These are phyloP conservation scores for Plantago coronopus DNA, from an alignment of 305 asterid genomes.

Conservation along the genomic window DNA sequence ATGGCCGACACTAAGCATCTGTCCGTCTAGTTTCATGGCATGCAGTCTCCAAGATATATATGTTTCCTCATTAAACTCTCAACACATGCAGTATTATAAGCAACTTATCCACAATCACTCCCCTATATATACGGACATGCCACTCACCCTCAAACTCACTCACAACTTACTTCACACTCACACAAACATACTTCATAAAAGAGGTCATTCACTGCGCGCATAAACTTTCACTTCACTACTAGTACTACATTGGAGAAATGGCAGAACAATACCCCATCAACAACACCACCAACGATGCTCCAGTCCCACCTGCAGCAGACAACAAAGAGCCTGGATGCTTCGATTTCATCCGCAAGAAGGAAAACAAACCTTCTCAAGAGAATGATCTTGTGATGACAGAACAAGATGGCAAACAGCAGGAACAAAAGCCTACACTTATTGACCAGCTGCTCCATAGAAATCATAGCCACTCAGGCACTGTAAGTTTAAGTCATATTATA, in stretches of 20 bases:
- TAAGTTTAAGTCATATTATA: neutral
- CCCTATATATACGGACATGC: neutral
- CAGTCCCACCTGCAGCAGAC: neutral
- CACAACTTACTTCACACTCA: neutral
- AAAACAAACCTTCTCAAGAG: neutral
- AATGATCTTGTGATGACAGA: conserved; percentile 3
- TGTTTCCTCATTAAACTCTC: neutral
- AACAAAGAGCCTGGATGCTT: conserved; percentile 2
- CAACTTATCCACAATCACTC: neutral
- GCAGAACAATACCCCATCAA: neutral
- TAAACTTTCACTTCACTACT: neutral
- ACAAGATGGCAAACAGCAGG: neutral
- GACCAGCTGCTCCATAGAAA: neutral
- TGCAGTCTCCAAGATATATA: neutral
- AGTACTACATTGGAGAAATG: neutral
- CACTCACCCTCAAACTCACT: neutral
- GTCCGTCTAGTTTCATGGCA: too few relatives aligned
- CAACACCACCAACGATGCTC: neutral
- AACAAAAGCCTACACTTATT: neutral
- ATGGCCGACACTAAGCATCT: conserved; percentile 5
- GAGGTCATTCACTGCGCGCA: conserved; percentile 1
- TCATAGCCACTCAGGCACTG: conserved; percentile 1
- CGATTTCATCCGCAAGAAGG: conserved; percentile 7
- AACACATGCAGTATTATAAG: too few relatives aligned
- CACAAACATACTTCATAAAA: neutral